A percentile compares a stretch with the other conserved stretches of the same genome.
Evolutionary conservation across 2,329 filamentous ascomycete genomes (phyloP).

Genomic region (Paraconiothyrium sp.): DNA sequence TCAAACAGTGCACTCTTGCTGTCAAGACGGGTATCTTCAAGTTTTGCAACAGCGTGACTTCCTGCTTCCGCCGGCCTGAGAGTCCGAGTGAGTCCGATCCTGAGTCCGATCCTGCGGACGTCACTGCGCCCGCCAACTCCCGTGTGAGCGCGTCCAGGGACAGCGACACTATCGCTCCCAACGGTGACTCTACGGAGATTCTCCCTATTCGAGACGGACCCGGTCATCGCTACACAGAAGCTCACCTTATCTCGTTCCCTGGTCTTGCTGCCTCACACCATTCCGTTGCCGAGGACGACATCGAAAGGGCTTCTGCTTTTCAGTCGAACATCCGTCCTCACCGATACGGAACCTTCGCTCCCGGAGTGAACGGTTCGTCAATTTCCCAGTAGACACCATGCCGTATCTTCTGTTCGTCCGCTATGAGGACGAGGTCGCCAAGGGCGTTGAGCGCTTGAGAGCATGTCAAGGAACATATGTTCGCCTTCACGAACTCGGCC

Average conservation of each 20-base stretch:
- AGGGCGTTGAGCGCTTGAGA: background rate
- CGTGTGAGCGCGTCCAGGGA: background rate
- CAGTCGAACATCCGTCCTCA: slow-evolving; percentile 3
- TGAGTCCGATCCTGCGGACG: background rate
- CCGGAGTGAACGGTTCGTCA: background rate
- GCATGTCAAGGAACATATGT: background rate
- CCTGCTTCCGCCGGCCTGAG: background rate
- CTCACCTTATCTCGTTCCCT: background rate
- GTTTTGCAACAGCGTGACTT: background rate
- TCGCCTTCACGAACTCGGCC: background rate
- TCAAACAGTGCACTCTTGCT: background rate
- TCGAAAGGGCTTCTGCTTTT: background rate
- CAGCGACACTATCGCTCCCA: background rate
- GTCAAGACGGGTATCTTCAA: background rate
- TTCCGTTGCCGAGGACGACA: background rate
- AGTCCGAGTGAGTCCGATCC: background rate
- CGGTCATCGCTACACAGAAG: background rate
- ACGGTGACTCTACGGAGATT: background rate
- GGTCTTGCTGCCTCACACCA: too few relatives aligned
- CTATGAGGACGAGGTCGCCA: background rate
- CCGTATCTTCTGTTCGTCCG: background rate
- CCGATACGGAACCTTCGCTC: background rate
- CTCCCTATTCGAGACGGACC: background rate
- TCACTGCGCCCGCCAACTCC: background rate
- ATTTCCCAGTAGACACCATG: background rate